Conservation (phyloP, 192 early-diverging fungal genomes). For the Rhizophlyctis rosea region DNA sequence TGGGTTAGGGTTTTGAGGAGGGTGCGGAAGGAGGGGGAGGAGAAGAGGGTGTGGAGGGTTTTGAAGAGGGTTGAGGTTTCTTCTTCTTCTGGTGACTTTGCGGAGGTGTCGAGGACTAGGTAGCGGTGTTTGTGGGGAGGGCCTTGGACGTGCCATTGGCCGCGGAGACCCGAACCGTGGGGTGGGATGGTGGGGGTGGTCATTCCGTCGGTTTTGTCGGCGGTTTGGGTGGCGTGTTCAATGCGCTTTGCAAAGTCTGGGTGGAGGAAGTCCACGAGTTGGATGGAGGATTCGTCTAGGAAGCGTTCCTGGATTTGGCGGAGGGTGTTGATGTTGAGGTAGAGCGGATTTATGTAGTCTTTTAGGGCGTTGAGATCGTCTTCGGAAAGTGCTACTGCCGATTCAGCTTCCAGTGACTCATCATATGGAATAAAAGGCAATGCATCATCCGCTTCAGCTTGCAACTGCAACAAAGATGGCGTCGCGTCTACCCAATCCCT, state of each 20-base stretch:
- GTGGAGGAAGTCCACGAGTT: constrained; percentile 62
- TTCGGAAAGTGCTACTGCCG: constrained; percentile 30
- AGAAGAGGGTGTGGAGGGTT: constrained; percentile 46
- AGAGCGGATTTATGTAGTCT: constrained; percentile 63
- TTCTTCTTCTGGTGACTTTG: constrained; percentile 7
- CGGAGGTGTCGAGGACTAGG: constrained; percentile 35
- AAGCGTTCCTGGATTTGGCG: constrained; percentile 59
- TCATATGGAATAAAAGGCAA: constrained; percentile 14
- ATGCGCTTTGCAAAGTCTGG: constrained; percentile 36
- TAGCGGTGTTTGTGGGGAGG: constrained; percentile 68
- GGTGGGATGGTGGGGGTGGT: constrained; percentile 21
- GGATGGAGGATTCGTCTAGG: constrained; percentile 64
- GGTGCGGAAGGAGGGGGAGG: constrained; percentile 53
- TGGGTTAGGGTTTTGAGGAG: constrained; percentile 59
- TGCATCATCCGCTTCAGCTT: constrained; percentile 7
- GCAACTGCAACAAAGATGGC: constrained; percentile 57
- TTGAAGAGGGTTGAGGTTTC: constrained; percentile 33
- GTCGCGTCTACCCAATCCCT: constrained; percentile 44
- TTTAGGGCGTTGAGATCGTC: constrained; percentile 46
- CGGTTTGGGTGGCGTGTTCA: constrained; percentile 19
- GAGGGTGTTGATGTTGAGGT: constrained; percentile 50
- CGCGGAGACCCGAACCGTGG: constrained; percentile 59
- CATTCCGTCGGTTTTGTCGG: constrained; percentile 53
- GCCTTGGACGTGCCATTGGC: constrained; percentile 57
- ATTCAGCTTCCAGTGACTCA: background rate